These are phyloP conservation scores for Phanerodontia chrysosporium DNA, from an alignment of 768 basidiomycete genomes.

Conservation along the genomic window DNA sequence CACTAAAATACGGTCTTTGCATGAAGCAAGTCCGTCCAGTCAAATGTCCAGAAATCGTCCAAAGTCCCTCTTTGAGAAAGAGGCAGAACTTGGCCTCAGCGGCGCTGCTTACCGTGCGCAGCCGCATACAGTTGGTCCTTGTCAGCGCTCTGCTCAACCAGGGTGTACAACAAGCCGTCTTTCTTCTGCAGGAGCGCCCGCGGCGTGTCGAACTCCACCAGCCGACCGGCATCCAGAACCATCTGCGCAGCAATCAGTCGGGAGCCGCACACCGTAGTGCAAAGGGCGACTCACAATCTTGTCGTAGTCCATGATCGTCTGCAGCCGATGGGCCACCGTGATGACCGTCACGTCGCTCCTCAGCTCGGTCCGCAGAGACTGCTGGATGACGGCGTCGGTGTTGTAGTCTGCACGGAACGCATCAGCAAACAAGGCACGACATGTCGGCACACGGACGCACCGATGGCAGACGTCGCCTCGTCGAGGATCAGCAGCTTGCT, in stretches of 20 bases:
- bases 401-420: slow-evolving; percentile 37
- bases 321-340: slow-evolving; percentile 55
- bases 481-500: slow-evolving; percentile 58
- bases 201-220: slow-evolving; percentile 49
- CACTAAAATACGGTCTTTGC: no score
- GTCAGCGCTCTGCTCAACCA: slow-evolving; percentile 40
- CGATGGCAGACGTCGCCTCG: slow-evolving; percentile 49
- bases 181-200: slow-evolving; percentile 34
- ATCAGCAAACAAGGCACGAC: no score
- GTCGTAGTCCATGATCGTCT: slow-evolving; percentile 60
- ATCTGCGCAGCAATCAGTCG: slow-evolving; percentile 24
- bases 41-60: no score
- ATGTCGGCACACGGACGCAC: slow-evolving; percentile 22
- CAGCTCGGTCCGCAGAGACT: slow-evolving; percentile 45
- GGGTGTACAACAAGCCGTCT: slow-evolving; percentile 30
- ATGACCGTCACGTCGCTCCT: slow-evolving; percentile 45
- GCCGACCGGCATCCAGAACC: slow-evolving; percentile 38
- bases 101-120: slow-evolving; percentile 10
- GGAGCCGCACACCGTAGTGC: not conserved
- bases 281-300: slow-evolving; percentile 40
- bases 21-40: no score
- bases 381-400: slow-evolving; percentile 55
- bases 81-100: no score
- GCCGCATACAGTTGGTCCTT: slow-evolving; percentile 29
- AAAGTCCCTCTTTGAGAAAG: no score